Conservation (phyloP, 169 alveolate species). For the Plasmodium coatneyi region DNA sequence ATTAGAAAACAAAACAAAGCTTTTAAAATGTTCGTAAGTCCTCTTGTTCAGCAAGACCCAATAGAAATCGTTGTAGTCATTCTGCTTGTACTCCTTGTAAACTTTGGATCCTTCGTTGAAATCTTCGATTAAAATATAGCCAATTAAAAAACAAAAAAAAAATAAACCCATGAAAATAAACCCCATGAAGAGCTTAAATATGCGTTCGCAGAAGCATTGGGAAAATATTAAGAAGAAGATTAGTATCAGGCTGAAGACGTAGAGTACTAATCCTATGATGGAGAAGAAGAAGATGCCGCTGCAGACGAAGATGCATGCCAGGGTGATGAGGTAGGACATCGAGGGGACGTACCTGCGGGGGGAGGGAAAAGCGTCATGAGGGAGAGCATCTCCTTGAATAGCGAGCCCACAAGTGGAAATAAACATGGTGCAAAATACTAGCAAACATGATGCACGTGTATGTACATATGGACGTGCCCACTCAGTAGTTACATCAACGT, state of each 20-base stretch:
- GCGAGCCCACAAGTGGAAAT: not conserved
- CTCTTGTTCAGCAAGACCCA: conserved; percentile 63
- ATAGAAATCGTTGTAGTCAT: conserved; percentile 64
- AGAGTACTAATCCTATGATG: conserved; percentile 45
- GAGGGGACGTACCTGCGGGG: conserved; percentile 53
- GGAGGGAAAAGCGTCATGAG: not conserved
- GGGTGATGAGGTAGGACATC: conserved; percentile 66
- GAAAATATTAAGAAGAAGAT: conserved; percentile 70
- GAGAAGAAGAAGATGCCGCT: conserved; percentile 70
- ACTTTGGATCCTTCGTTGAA: conserved; percentile 74
- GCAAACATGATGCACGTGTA: not conserved
- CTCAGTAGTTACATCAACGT: conserved; percentile 31
- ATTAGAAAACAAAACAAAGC: conserved; percentile 64
- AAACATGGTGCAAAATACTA: not conserved
- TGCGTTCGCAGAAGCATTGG: conserved; percentile 64
- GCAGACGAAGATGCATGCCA: conserved; percentile 73
- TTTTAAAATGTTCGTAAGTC: conserved; percentile 64
- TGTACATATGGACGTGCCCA: not conserved
- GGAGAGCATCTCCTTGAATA: not conserved
- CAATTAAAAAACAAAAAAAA: conserved; percentile 67
- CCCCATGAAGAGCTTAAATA: conserved; percentile 75
- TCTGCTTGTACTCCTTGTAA: conserved; percentile 44
- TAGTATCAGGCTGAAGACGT: conserved; percentile 40
- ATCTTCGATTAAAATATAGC: conserved; percentile 70
- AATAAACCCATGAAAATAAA: conserved; percentile 47